Percentiles rank a stretch among this genome's conserved stretches.
Evolutionary conservation across 2,329 filamentous ascomycete species (phyloP).

Genomic region (Penicillium sp.): DNA sequence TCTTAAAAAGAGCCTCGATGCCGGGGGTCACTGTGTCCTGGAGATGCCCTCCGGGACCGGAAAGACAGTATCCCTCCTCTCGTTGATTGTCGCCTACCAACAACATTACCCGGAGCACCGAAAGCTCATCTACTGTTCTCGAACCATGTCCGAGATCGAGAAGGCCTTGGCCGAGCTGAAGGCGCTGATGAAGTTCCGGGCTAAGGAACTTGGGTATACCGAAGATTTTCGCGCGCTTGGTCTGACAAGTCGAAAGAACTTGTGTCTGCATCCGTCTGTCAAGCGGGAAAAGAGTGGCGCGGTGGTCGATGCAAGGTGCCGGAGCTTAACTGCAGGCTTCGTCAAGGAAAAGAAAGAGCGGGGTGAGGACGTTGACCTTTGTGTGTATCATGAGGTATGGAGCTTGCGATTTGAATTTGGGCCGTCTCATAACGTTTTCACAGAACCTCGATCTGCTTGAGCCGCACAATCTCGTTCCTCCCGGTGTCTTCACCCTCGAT

Average conservation of each 20-base stretch:
- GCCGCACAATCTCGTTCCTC: constrained; percentile 85
- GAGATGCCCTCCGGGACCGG: constrained; percentile 99
- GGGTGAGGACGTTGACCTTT: constrained; percentile 87
- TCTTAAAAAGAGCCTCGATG: constrained; percentile 81
- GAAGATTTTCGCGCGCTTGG: constrained; percentile 92
- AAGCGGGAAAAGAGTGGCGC: constrained; percentile 92
- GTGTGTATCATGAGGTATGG: constrained; percentile 85
- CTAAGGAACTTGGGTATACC: constrained; percentile 72
- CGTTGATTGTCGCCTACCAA: constrained; percentile 93
- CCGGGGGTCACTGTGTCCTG: constrained; percentile 85
- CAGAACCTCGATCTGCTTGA: constrained; percentile 89
- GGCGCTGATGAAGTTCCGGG: constrained; percentile 85
- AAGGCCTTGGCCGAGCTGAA: constrained; percentile 90
- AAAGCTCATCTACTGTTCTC: constrained; percentile 97
- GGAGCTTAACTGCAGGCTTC: constrained; percentile 90
- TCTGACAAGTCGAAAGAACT: constrained; percentile 89
- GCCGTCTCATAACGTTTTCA: no score
- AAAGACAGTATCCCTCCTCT: constrained; percentile 90
- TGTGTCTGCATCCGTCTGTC: constrained; percentile 91
- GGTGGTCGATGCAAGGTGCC: constrained; percentile 88
- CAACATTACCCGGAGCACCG: constrained; percentile 84
- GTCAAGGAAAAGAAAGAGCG: constrained; percentile 95
- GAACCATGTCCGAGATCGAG: constrained; percentile 99
- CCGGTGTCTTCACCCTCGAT: constrained; percentile 92
- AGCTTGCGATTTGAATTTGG: constrained; percentile 2